Evolutionary conservation across 1,284 basidiomycete genomes (phyloP), one percentile per base, ranked within the genome.

Genomic region (Ustilago sp.): DNA sequence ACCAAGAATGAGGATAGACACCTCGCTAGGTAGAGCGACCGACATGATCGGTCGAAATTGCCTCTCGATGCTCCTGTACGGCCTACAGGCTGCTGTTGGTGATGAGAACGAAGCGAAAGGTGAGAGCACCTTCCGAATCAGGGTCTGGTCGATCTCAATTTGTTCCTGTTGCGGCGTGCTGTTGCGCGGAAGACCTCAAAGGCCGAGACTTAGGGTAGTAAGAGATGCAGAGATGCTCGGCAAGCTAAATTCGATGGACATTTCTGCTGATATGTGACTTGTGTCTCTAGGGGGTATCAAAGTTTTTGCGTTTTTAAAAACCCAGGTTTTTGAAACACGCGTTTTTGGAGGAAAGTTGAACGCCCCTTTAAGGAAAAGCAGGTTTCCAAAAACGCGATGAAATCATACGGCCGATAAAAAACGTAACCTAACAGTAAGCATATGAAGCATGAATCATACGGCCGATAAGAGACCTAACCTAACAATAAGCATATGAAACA

Each of bases 1-100:
- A 36, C 80, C 73, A 34, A 80, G 69, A 43, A 81, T 80, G 36
- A 81, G 73, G 12, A 81, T 67, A n/a, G 72, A 74, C 2, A 79
- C 63, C 59, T 67, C 36, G 31, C 50, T 57, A 12, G 68, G 54
- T 12, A 75, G 72, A 39, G 47, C 28, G 1, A 13, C 6, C 12
- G 59, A 39, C 55, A 65, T 71, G 50, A 6, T 51, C 9, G 34
- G 31, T 39, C 7, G 9, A 39, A 31, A 32, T 32, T 7, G 48
- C 28, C 28, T 19, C 7, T 13, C 8, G 28, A 50, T 32, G 43
- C 43, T 45, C n/a, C 9, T 45, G 43, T 7, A 45, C 11, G 43
- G 43, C 43, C 43, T 45, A 8, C 19, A 19, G 43, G n/a, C 43
- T 45, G n/a, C 43, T 19, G 43, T 45, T 7, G 43, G 7, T 15